Percentiles rank a stretch among this genome's conserved stretches.
Evolutionary conservation across 2,329 filamentous ascomycete genomes (phyloP).

Genomic region (Talaromyces islandicus): DNA sequence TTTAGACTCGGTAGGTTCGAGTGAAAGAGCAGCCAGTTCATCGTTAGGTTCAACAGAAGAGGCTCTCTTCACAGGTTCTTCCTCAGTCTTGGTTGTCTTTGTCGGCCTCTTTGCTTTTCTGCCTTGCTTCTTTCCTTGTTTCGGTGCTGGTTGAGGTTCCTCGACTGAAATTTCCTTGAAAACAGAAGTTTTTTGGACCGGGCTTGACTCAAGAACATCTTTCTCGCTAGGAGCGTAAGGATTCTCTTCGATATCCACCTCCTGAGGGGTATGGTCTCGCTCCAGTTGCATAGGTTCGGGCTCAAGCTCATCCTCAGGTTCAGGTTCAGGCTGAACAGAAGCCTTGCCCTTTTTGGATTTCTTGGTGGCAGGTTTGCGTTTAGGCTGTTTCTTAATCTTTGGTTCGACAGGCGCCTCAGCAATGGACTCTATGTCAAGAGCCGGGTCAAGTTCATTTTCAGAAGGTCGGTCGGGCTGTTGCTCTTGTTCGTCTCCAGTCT

Average conservation of each 20-base stretch:
- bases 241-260: not conserved
- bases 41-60: not conserved
- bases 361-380: constrained; percentile 12
- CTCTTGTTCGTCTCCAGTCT: not conserved
- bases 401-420: not conserved
- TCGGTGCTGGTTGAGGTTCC: not conserved
- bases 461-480: not conserved
- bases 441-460: not conserved
- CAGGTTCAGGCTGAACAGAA: not conserved
- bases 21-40: not conserved
- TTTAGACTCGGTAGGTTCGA: not conserved
- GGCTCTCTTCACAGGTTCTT: not conserved
- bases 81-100: not conserved
- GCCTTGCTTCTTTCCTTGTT: not conserved
- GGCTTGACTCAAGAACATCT: not conserved
- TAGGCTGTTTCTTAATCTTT: constrained; percentile 8
- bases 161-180: not conserved
- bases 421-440: not conserved
- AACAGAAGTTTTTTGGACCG: not conserved
- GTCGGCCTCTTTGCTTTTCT: not conserved
- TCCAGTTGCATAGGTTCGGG: not conserved
- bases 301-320: not conserved
- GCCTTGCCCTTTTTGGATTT: constrained; percentile 10
- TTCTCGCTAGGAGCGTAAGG: not conserved
- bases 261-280: not conserved